phyloP scores from a whole-genome alignment of 345 rosid species.

The sweet orange (Citrus sinensis) region DNA sequence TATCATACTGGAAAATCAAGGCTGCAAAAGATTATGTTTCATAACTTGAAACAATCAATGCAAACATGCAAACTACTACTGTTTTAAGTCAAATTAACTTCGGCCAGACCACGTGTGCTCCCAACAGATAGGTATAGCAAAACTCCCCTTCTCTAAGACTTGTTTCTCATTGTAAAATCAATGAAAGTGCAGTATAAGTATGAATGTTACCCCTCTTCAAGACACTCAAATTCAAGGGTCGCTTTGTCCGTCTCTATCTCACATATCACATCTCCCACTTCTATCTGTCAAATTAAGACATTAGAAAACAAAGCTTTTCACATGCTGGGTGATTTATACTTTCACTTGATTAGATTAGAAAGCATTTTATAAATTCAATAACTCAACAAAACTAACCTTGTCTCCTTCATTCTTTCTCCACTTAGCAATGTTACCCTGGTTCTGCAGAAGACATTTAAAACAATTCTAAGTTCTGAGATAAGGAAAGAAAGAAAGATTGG shows the following conservation, averaged over 20 bases:
- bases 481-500: background rate
- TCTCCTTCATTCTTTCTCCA: constrained; percentile 98
- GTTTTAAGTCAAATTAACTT: background rate
- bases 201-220: constrained; percentile 84
- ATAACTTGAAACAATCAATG: background rate
- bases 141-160: background rate
- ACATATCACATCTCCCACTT: constrained; percentile 92
- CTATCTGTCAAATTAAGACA: constrained; percentile 53
- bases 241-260: constrained; percentile 99
- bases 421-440: constrained; percentile 82
- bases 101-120: background rate
- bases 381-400: constrained; percentile 54
- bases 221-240: constrained; percentile 90
- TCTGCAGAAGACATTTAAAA: constrained; percentile 37
- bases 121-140: background rate
- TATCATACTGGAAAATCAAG: background rate
- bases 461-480: constrained; percentile 15
- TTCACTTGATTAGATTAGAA: background rate
- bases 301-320: background rate
- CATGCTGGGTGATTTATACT: background rate
- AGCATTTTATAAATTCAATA: constrained; percentile 5
- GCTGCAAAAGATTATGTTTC: background rate
- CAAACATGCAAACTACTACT: background rate
- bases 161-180: background rate
- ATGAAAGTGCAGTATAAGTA: background rate